These are phyloP conservation scores for Pseudocercospora macadamiae DNA, from an alignment of 2,329 filamentous ascomycete species.

Conservation along the genomic window DNA sequence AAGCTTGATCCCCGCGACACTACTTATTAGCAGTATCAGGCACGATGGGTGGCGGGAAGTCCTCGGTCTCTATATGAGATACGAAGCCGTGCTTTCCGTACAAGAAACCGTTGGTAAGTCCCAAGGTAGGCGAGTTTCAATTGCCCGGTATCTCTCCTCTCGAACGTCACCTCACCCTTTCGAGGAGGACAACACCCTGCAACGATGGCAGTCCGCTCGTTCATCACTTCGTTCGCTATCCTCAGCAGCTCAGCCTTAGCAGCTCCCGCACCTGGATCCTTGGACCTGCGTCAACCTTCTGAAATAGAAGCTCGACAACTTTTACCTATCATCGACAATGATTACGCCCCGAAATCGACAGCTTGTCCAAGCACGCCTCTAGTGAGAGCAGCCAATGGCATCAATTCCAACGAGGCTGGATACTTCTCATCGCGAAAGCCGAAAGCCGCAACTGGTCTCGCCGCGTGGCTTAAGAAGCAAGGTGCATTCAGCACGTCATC, in stretches of 20 bases:
- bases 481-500: conserved; percentile 40
- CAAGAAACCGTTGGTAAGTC: neutral
- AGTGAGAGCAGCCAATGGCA: conserved; percentile 40
- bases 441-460: conserved; percentile 43
- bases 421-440: conserved; percentile 45
- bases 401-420: conserved; percentile 43
- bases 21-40: neutral
- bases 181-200: neutral
- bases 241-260: conserved; percentile 6
- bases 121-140: neutral
- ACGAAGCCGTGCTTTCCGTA: neutral
- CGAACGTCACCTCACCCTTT: neutral
- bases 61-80: neutral
- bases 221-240: conserved; percentile 9
- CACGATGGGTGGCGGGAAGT: neutral
- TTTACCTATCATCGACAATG: conserved; percentile 10
- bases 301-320: conserved; percentile 9
- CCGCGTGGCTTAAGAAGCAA: conserved; percentile 44
- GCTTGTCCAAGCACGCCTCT: conserved; percentile 45
- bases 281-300: neutral
- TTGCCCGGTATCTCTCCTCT: neutral
- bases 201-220: conserved; percentile 11
- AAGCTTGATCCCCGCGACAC: neutral
- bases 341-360: conserved; percentile 38
- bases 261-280: conserved; percentile 6